Evolutionary conservation across 345 rosid species (phyloP).

Genomic region (Lepidium aucheri): DNA sequence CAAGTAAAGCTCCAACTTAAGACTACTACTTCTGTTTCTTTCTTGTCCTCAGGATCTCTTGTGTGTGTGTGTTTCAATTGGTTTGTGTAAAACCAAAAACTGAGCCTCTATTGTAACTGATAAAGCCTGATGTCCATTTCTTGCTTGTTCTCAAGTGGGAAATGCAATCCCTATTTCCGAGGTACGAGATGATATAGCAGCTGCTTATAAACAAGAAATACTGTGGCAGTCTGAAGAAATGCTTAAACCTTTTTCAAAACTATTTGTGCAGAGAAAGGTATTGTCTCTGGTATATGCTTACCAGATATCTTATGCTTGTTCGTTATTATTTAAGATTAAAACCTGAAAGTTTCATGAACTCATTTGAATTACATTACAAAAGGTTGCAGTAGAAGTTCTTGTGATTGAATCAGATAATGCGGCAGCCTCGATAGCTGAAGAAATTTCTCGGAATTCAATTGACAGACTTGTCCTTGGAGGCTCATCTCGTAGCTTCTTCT

Average conservation of each 20-base stretch:
- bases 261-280: constrained; percentile 57
- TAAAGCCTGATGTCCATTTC: neutral
- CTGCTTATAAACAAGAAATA: constrained; percentile 67
- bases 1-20: constrained; percentile 46
- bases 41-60: neutral
- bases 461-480: constrained; percentile 78
- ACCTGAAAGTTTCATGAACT: neutral
- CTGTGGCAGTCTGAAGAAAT: constrained; percentile 53
- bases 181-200: constrained; percentile 74
- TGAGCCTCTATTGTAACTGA: neutral
- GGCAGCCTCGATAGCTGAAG: constrained; percentile 58
- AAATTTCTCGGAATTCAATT: constrained; percentile 36
- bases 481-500: constrained; percentile 48
- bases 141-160: constrained; percentile 44
- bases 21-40: constrained; percentile 1
- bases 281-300: neutral
- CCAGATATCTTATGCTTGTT: neutral
- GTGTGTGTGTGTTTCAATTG: too few relatives aligned
- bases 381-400: constrained; percentile 55
- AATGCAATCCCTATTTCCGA: constrained; percentile 62
- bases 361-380: constrained; percentile 7
- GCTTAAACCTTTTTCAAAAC: constrained; percentile 52
- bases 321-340: neutral
- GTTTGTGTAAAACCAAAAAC: too few relatives aligned
- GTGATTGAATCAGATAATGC: constrained; percentile 60